Base-by-base conservation (phyloP, 352 stramenopile species). In the Thalassiosira pacifica region DNA sequence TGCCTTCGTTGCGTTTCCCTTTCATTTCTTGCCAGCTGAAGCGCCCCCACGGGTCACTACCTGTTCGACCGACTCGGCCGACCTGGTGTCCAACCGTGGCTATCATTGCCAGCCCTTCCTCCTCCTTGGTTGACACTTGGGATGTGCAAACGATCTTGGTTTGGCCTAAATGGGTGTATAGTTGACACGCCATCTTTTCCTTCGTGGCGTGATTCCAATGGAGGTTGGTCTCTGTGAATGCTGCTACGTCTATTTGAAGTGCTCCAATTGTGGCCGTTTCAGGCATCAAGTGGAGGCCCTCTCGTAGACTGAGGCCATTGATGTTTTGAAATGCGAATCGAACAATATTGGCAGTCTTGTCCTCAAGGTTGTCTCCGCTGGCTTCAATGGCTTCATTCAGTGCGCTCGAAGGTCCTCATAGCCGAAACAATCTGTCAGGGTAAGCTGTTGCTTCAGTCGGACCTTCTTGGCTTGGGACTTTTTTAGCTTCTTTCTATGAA, bases 271-370 rank as follows among this genome's bases (percentile, higher is more conserved):
- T 67, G 2, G 53, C 69, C 34, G 45, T 31, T 27, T 78, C 53
- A 22, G 69, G 69, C 53, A 78, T 68, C 0, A 78, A 5, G 3
- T 66, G 48, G 1, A 78, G 32, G 0, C 53, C 53, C 24, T 59
- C 8, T 22, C 48, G 8, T 3, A 59, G 19, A 19, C 48, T 59
- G 48, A 59, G 16, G 8, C 68, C 68, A 66, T 76, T 76, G 19
- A 76, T 76, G 48, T 76, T 76, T 48, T 76, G 68, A 48, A 76
- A 76, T 11, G 52, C 45, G 52, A 66, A 66, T n/a, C 68, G 45
- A 16, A 76, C 16, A 13, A 52, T 42, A 37, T 32, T 11, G 1
- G 37, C 29, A 3, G 45, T 16, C 29, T 76, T 76, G 22, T 76
- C 68, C 10, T 45, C 16, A 5, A 76, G 27, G 2, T 10, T 4